phyloP scores from a whole-genome alignment of 2,329 filamentous ascomycete genomes.

The Mycogone perniciosa region DNA sequence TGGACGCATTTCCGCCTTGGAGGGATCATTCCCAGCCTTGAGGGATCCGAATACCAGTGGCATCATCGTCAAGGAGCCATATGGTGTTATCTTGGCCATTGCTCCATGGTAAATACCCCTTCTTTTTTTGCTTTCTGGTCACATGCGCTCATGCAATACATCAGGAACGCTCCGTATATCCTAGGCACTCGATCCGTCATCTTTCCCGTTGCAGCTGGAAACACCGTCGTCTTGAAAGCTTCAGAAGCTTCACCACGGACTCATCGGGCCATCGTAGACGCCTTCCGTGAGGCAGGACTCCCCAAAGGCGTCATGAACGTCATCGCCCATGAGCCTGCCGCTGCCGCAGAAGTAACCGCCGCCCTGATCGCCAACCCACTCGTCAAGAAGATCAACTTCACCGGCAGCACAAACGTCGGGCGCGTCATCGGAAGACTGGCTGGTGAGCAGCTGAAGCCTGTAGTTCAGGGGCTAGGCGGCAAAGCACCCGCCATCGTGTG shows the following conservation, averaged over 20 bases:
- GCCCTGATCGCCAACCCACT: slow-evolving; percentile 59
- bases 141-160: neutral
- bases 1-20: slow-evolving; percentile 33
- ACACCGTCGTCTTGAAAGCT: slow-evolving; percentile 68
- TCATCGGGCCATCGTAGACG: slow-evolving; percentile 54
- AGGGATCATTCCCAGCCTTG: slow-evolving; percentile 32
- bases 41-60: slow-evolving; percentile 36
- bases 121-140: neutral
- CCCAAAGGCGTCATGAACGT: slow-evolving; percentile 70
- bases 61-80: slow-evolving; percentile 67
- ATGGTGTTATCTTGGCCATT: slow-evolving; percentile 71
- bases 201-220: slow-evolving; percentile 68
- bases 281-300: slow-evolving; percentile 68
- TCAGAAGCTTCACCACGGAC: slow-evolving; percentile 61
- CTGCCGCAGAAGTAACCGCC: slow-evolving; percentile 61
- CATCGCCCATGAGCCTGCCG: slow-evolving; percentile 57
- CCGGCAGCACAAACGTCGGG: slow-evolving; percentile 68
- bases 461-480: slow-evolving; percentile 75
- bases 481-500: slow-evolving; percentile 75
- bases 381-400: slow-evolving; percentile 81
- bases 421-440: slow-evolving; percentile 64
- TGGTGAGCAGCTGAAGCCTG: slow-evolving; percentile 70
- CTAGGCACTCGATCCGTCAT: slow-evolving; percentile 49
- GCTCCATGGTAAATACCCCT: slow-evolving; percentile 62
- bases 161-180: slow-evolving; percentile 52